Base-by-base conservation (phyloP, 140 eudicot species). In the Erigeron philadelphicus region DNA sequence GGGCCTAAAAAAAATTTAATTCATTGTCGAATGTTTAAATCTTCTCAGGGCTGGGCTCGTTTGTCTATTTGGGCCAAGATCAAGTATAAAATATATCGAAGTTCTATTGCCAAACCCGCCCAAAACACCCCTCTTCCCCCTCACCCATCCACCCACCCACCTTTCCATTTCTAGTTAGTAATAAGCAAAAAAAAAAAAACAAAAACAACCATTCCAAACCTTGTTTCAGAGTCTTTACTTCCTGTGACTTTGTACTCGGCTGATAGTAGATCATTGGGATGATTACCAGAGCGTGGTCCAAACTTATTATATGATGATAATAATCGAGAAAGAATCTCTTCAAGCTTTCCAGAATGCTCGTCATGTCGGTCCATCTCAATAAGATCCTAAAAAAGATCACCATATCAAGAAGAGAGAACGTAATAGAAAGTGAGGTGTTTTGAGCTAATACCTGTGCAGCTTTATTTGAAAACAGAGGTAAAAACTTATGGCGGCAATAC, bases 281-380 rank as follows among this genome's bases (percentile, higher is more conserved):
- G 72, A 45, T 78, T 74, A 21, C 67, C 69, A 41, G 75, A 42
- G 71, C 16, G 55, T 3, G 73, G 21, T 79, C 72, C 79, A 59
- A 80, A 73, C 75, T 89, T 96, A 75, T 78, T 79, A 75, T 87
- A 94, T 45, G 94, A 80, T 17, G 95, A 62, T 38, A 50, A 64
- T 60, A 94, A 71, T 43, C 66, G 77, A 17, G 74, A 42, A 71
- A 84, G 80, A 70, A 86, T 84, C 73, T 85, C 93, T 48, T 83
- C 82, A 70, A 81, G 8, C 58, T 59, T 76, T 68, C 89, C 90
- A 21, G 75, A 56, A 21, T 79, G 82, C 70, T 87, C 99, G 63
- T 93, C 97, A 62, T 80, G 71, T 21, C 95, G 87, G 67, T 94
- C 99, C 99, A 94, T 84, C 64, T 94, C 99, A 56, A 89, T 87